Evolutionary conservation across 345 rosid genomes (phyloP).

Genomic region (Eucalyptus coolabah): DNA sequence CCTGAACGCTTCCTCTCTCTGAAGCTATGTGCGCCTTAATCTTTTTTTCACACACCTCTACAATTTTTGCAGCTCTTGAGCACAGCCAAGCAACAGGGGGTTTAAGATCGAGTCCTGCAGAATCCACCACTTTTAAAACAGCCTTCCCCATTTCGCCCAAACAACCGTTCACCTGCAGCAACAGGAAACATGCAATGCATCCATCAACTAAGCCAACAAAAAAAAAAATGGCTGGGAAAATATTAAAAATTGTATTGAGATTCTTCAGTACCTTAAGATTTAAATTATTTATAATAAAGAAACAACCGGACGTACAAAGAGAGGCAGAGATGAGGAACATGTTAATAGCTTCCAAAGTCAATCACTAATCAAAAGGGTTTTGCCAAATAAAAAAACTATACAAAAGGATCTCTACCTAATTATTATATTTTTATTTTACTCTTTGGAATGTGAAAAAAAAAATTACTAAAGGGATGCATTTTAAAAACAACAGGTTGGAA

Average conservation of each 20-base stretch:
- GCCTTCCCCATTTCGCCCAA: slow-evolving; percentile 88
- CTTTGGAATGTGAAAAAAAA: no score
- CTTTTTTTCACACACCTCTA: slow-evolving; percentile 60
- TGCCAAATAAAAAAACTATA: neutral
- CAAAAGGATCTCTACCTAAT: neutral
- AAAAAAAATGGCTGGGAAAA: no score
- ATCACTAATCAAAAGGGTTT: neutral
- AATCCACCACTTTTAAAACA: slow-evolving; percentile 71
- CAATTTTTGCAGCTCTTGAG: slow-evolving; percentile 42
- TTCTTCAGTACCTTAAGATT: neutral
- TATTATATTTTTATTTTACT: no score
- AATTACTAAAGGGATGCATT: neutral
- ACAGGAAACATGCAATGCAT: neutral
- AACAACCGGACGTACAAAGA: no score
- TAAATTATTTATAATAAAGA: no score
- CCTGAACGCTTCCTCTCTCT: slow-evolving; percentile 54
- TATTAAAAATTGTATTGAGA: neutral
- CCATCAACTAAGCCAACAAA: neutral
- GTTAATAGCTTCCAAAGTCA: neutral
- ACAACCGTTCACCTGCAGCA: slow-evolving; percentile 54
- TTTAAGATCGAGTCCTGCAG: slow-evolving; percentile 64
- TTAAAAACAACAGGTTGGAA: neutral
- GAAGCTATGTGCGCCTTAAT: slow-evolving; percentile 56
- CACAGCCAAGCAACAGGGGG: slow-evolving; percentile 68
- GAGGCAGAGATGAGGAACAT: neutral